Percentiles rank a stretch among this genome's conserved stretches.
Evolutionary conservation across 495 filamentous ascomycete species (phyloP).

Genomic region (Penicillium arizonense): DNA sequence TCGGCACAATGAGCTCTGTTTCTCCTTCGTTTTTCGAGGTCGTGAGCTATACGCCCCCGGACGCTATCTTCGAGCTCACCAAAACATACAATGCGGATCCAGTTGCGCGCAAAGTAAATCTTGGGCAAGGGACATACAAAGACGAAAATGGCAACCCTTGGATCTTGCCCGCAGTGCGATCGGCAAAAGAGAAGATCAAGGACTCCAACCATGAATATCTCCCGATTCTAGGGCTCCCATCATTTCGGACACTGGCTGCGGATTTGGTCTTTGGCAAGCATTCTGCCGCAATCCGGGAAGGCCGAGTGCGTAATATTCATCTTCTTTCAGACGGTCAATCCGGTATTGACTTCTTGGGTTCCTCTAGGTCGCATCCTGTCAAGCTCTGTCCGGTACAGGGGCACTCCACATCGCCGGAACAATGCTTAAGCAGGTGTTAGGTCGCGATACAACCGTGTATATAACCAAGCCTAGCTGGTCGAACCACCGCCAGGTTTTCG

Average conservation of each 20-base stretch:
- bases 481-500: too few species aligned
- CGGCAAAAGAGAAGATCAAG: neutral
- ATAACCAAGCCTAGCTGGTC: constrained; percentile 1
- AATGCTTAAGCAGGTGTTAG: constrained; percentile 38
- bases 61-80: neutral
- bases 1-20: too few species aligned
- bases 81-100: neutral
- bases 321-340: neutral
- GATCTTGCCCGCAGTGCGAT: neutral
- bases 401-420: constrained; percentile 74
- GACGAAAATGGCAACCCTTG: neutral
- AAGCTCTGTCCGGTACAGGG: constrained; percentile 81
- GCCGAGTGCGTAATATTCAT: neutral
- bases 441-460: constrained; percentile 38
- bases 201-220: neutral
- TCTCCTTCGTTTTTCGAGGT: too few species aligned
- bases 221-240: neutral
- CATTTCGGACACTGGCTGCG: neutral
- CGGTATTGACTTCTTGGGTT: too few species aligned
- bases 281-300: neutral
- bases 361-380: constrained; percentile 17
- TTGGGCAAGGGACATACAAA: neutral
- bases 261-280: too few species aligned
- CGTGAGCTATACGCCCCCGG: neutral
- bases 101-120: neutral